Conservation (phyloP, 2,329 filamentous ascomycete species). For the Aspergillus ustus region DNA sequence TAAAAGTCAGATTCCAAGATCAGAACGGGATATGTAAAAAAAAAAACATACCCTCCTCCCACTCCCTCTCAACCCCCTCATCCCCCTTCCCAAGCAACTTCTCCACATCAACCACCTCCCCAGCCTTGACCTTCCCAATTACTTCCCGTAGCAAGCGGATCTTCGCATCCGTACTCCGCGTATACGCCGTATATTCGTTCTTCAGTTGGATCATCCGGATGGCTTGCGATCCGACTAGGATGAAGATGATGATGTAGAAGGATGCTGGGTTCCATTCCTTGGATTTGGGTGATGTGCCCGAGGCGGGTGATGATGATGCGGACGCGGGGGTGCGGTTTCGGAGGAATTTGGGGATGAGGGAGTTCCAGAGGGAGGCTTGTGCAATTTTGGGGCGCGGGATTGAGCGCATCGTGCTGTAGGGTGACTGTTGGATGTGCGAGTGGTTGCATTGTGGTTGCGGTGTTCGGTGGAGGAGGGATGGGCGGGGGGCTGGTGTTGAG, state of each 20-base stretch:
- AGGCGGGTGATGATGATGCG: neutral
- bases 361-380: conserved; percentile 66
- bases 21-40: neutral
- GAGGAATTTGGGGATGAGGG: conserved; percentile 27
- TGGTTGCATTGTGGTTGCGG: conserved; percentile 10
- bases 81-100: conserved; percentile 79
- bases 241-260: conserved; percentile 79
- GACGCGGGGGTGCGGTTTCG: conserved; percentile 29
- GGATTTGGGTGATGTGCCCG: conserved; percentile 46
- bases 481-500: neutral
- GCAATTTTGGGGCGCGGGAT: conserved; percentile 22
- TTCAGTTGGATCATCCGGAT: conserved; percentile 87
- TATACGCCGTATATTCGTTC: conserved; percentile 73
- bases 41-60: conserved; percentile 74
- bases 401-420: neutral
- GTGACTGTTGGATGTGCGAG: no score
- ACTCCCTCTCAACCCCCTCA: conserved; percentile 74
- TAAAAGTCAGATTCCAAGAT: neutral
- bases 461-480: neutral
- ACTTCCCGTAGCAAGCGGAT: conserved; percentile 74
- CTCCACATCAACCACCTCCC: conserved; percentile 79
- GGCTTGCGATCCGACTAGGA: conserved; percentile 91
- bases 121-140: conserved; percentile 51
- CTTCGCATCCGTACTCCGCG: conserved; percentile 76
- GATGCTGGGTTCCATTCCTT: conserved; percentile 80